Evolutionary conservation across 805 yeast species (phyloP).

Genomic region (Pichia membranifaciens): DNA sequence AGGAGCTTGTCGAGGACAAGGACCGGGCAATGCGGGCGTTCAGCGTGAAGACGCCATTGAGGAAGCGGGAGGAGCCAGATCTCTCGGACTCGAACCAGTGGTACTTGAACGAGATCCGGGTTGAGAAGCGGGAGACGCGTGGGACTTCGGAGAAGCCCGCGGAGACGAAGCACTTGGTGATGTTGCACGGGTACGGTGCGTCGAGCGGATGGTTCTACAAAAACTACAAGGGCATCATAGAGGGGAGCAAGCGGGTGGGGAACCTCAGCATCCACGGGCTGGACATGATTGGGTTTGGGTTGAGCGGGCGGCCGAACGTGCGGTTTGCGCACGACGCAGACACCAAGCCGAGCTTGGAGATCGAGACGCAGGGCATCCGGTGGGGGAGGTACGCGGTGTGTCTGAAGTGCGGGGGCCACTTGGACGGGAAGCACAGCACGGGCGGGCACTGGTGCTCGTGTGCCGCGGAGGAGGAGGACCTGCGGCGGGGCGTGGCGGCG

Average conservation of each 20-base stretch:
- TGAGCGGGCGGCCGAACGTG: constrained; percentile 42
- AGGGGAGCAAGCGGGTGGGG: constrained; percentile 18
- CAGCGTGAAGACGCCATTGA: constrained; percentile 15
- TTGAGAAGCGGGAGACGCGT: constrained; percentile 15
- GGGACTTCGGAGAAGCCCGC: background rate
- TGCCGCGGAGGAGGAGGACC: constrained; percentile 10
- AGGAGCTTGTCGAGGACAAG: constrained; percentile 8
- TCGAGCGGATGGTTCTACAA: constrained; percentile 52
- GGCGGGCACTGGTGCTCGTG: constrained; percentile 10
- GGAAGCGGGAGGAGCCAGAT: constrained; percentile 7
- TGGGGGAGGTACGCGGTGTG: constrained; percentile 14
- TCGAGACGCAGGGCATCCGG: constrained; percentile 20
- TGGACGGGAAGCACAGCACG: constrained; percentile 13
- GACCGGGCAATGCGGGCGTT: constrained; percentile 15
- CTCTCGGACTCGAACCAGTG: constrained; percentile 12
- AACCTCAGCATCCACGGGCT: constrained; percentile 33
- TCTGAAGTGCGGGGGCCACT: constrained; percentile 13
- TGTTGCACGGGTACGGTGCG: constrained; percentile 56
- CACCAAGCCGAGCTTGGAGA: constrained; percentile 22
- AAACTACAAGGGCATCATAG: constrained; percentile 40
- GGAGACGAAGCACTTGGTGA: constrained; percentile 35
- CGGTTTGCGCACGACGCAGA: constrained; percentile 19
- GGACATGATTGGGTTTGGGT: constrained; percentile 51
- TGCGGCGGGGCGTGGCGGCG: background rate
- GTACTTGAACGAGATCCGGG: constrained; percentile 25